These are phyloP conservation scores for Secale cereale DNA, from an alignment of 176 grass and related monocot genomes.

Conservation along the genomic window DNA sequence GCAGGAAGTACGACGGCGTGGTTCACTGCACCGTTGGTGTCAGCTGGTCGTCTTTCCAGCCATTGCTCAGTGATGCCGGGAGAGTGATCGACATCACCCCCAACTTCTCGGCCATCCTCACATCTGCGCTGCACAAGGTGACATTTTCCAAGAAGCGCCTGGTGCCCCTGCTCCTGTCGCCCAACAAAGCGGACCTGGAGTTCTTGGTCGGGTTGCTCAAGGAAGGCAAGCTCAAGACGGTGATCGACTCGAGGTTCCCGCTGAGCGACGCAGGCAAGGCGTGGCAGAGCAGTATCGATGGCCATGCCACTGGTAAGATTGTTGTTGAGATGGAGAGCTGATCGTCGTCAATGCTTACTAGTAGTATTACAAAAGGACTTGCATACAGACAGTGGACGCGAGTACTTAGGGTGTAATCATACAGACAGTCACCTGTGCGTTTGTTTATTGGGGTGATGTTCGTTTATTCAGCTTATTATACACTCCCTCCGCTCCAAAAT, in stretches of 20 bases:
- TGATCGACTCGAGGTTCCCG: conserved; percentile 48
- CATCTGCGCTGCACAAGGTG: conserved; percentile 29
- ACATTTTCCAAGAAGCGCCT: conserved; percentile 41
- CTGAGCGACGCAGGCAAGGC: conserved; percentile 40
- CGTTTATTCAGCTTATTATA: not conserved
- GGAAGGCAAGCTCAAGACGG: conserved; percentile 51
- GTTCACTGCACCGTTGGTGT: conserved; percentile 50
- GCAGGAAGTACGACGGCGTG: conserved; percentile 55
- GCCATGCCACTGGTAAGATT: conserved; percentile 68
- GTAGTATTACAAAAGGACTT: not conserved
- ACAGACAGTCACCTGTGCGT: not conserved
- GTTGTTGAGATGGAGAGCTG: conserved; percentile 41
- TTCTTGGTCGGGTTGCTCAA: conserved; percentile 56
- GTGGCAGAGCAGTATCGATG: conserved; percentile 70
- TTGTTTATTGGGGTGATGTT: not conserved
- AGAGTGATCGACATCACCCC: conserved; percentile 59
- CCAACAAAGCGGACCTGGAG: conserved; percentile 45
- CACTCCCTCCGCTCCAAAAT: too few relatives aligned
- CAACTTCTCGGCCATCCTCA: not conserved
- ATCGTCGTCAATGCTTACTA: not conserved
- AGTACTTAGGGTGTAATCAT: not conserved
- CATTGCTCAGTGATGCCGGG: conserved; percentile 26
- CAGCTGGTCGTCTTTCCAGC: conserved; percentile 46
- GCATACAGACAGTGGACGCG: not conserved
- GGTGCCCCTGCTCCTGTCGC: conserved; percentile 33